phyloP scores from a whole-genome alignment of 768 basidiomycete species.

The Coprinellus aureogranulatus region DNA sequence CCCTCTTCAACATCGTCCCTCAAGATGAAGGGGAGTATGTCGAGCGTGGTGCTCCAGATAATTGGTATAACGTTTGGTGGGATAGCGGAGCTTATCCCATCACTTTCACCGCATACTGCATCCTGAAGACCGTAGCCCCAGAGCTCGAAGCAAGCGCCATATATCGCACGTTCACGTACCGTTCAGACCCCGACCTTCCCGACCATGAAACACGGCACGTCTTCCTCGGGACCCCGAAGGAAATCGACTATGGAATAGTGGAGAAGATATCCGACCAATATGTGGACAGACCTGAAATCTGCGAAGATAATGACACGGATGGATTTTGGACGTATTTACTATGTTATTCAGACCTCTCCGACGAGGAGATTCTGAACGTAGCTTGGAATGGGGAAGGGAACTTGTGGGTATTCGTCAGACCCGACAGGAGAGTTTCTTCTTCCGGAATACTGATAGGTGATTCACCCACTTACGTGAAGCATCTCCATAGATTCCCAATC shows the following conservation, averaged over 20 bases:
- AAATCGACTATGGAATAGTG: neutral
- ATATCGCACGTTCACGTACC: neutral
- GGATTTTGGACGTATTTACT: neutral
- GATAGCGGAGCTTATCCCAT: neutral
- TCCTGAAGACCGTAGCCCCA: neutral
- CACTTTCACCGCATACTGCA: conserved; percentile 2
- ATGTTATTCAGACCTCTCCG: neutral
- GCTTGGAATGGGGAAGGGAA: conserved; percentile 2
- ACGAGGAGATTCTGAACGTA: neutral
- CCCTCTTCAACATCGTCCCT: neutral
- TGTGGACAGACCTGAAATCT: neutral
- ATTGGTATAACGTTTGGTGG: neutral
- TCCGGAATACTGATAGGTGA: too few species aligned
- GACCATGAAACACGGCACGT: neutral
- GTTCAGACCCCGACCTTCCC: neutral
- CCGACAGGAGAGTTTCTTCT: neutral
- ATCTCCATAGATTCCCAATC: neutral
- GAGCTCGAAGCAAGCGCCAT: neutral
- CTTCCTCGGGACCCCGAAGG: neutral
- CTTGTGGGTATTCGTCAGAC: neutral
- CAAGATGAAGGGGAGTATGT: neutral
- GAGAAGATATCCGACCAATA: neutral
- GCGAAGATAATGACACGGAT: neutral
- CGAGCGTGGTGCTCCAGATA: neutral
- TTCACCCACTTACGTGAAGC: too few species aligned